Conservation (phyloP, 345 rosid genomes). For the Reutealis trisperma region DNA sequence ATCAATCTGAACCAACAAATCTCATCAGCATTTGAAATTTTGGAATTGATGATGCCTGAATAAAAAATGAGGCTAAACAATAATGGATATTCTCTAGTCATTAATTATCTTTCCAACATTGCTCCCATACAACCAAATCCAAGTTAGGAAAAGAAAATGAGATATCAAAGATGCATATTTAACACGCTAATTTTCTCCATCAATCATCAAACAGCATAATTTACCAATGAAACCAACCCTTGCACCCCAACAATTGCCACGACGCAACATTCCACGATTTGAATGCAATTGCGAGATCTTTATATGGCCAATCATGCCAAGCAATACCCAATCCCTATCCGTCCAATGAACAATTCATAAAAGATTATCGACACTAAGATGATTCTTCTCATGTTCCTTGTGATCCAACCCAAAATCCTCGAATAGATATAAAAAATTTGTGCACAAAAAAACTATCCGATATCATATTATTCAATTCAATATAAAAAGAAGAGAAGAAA, state of each 20-base stretch:
- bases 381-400: too few species aligned
- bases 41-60: background rate
- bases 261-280: slow-evolving; percentile 4
- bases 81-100: background rate
- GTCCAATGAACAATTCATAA: slow-evolving; percentile 5
- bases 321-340: slow-evolving; percentile 4
- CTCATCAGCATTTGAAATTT: background rate
- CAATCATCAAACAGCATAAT: background rate
- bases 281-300: background rate
- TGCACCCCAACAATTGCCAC: background rate
- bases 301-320: background rate
- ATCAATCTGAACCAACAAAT: background rate
- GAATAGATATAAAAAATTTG: background rate
- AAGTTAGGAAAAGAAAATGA: background rate
- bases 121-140: background rate
- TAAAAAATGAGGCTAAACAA: background rate
- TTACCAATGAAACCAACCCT: slow-evolving; percentile 4
- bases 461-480: background rate
- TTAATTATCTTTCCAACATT: background rate
- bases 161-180: background rate
- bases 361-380: background rate
- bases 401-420: background rate
- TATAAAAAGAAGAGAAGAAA: slow-evolving; percentile 1
- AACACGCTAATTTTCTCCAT: background rate
- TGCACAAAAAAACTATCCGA: background rate